Percentiles rank a stretch among this genome's conserved stretches.
These are phyloP conservation scores for Oxytropis ochrocephala DNA, from an alignment of 306 rosid species.

Conservation along the genomic window DNA sequence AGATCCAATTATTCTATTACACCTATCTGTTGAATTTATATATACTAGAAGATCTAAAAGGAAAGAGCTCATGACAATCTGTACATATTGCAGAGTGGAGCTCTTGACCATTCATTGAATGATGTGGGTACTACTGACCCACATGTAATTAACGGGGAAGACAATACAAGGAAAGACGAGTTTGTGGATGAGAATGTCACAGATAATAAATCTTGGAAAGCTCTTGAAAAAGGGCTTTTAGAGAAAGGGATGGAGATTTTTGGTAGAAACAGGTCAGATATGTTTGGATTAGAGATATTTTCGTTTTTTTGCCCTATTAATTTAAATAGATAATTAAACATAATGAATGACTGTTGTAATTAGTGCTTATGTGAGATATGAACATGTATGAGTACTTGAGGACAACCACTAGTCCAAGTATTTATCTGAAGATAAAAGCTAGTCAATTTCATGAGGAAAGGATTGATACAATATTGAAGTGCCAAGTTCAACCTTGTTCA, in stretches of 20 bases:
- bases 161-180: constrained; percentile 64
- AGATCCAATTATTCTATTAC: constrained; percentile 37
- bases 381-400: neutral
- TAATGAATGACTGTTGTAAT: constrained; percentile 1
- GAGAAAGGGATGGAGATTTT: constrained; percentile 91
- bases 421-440: neutral
- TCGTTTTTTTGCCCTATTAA: neutral
- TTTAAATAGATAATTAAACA: neutral
- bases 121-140: constrained; percentile 48
- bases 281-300: constrained; percentile 8
- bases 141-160: constrained; percentile 54
- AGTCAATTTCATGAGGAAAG: neutral
- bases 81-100: constrained; percentile 43
- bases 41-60: constrained; percentile 38
- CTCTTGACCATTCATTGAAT: constrained; percentile 48
- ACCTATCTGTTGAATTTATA: constrained; percentile 35
- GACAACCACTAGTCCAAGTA: neutral
- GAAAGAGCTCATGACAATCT: constrained; percentile 27
- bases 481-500: neutral
- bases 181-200: constrained; percentile 52
- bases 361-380: neutral
- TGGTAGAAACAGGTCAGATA: constrained; percentile 84
- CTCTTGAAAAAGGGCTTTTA: constrained; percentile 77
- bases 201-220: constrained; percentile 74
- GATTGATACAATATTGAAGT: constrained; percentile 18